Base-by-base conservation (phyloP, 2,329 filamentous ascomycete species). In the Paraconiothyrium sp. region DNA sequence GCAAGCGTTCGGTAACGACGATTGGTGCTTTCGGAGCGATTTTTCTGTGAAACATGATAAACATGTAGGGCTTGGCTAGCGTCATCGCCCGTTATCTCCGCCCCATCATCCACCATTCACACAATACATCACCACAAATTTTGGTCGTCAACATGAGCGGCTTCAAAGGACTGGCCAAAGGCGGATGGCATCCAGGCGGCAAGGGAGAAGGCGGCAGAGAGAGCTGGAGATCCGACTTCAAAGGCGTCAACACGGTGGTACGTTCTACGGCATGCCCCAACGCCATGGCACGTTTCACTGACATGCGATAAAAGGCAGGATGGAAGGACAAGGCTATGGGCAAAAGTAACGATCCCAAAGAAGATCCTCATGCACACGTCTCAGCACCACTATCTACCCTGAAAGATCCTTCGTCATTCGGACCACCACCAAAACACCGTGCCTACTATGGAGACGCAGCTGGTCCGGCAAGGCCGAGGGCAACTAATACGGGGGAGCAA, bases 401-500 rank as follows among this genome's bases (percentile, higher is more conserved):
- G 34, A 89, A 88, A 74, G 93, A 97, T 74, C 93, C 92, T 1
- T 78, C 87, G 1, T 86, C 88, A 16, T 97, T 97, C 75, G 92
- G 87, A 2, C 92, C 93, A 27, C 93, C 93, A 30, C 93, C 93
- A 0, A 94, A 88, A 70, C 90, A 73, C 63, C 78, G 82, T 59
- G 81, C 83, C 54, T 84, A 83, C 66, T 80, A 85, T 73, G 79
- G 82, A 59, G 79, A 77, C 14, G 78, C 76, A 7, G 79, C 82
- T 3, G 71, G 82, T 14, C 76, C 80, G 34, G 81, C 83, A 55
- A 60, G 58, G 11, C 81, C 63, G 43, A 52, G 55, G 3, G n/a
- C 56, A 20, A 39, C 68, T 58, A 76, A 72, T 62, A 76, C 78
- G 57, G 41, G 37, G 20, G 52, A 78, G 55, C 30, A 50, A 43